A percentile compares a stretch with the other conserved stretches of the same genome.
These are phyloP conservation scores for Pulveroboletus frians DNA, from an alignment of 768 basidiomycete genomes.

Conservation along the genomic window DNA sequence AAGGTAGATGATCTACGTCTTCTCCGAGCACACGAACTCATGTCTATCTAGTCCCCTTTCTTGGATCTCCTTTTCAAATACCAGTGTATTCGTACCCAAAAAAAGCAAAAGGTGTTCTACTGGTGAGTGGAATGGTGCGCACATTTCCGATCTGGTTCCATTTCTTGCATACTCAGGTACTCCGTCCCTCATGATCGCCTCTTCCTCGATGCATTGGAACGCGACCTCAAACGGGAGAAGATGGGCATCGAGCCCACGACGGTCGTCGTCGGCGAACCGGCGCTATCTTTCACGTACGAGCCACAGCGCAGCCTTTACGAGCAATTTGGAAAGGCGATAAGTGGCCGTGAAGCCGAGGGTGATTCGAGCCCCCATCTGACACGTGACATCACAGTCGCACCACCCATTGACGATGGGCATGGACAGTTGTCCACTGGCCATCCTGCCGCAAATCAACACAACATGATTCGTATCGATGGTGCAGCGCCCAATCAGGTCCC, in stretches of 20 bases:
- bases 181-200: constrained; percentile 96
- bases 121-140: constrained; percentile 51
- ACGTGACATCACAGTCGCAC: constrained; percentile 20
- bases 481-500: constrained; percentile 12
- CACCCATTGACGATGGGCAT: constrained; percentile 9
- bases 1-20: constrained; percentile 52
- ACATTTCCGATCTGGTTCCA: neutral
- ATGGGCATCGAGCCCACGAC: constrained; percentile 86
- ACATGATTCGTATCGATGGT: constrained; percentile 25
- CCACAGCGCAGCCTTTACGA: constrained; percentile 81
- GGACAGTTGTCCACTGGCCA: constrained; percentile 14
- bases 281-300: constrained; percentile 84
- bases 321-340: constrained; percentile 60
- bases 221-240: constrained; percentile 94
- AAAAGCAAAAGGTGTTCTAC: constrained; percentile 99
- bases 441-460: constrained; percentile 5
- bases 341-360: constrained; percentile 32
- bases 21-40: neutral
- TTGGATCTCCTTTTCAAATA: constrained; percentile 93
- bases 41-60: constrained; percentile 67
- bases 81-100: constrained; percentile 95
- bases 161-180: constrained; percentile 52
- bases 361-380: constrained; percentile 31
- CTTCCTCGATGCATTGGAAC: constrained; percentile 93
- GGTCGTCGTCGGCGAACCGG: constrained; percentile 70